Evolutionary conservation across 2,329 filamentous ascomycete species (phyloP), one percentile per base, ranked within the genome.

Genomic region (Clarireedia monteithiana): DNA sequence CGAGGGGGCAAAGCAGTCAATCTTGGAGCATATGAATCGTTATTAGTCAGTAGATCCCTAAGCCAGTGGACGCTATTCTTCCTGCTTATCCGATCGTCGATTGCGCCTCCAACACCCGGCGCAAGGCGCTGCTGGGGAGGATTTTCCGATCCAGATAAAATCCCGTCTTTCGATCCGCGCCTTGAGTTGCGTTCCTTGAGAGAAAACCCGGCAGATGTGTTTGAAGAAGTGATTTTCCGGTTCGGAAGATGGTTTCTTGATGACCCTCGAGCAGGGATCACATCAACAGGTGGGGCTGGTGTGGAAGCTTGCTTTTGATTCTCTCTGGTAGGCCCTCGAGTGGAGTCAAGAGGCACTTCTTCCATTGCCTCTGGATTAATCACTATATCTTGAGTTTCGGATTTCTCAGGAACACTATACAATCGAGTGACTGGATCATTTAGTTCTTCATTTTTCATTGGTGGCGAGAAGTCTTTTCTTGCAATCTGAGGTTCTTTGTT

Each of bases 51-150:
- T 38, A 67, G 26, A 36, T 66, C 61, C 59, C 59, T 63, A 15
- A 67, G 58, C 66, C 66, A 68, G 30, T 64, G 58, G 40, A 67
- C 61, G 17, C 62, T 65, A 26, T 60, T 64, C 23, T 60, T 62
- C 9, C 55, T 53, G 30, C 45, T 55, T 9, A 57, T 53, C 10
- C 57, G 61, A 7, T 59, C 58, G 6, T 58, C 52, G 4, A 55
- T 45, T 36, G 58, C 27, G 12, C 56, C 52, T 12, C 38, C 55
- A 39, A 47, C 24, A 52, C 30, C 53, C 27, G 14, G 44, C 10
- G 20, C 50, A 55, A 12, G 61, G 34, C 7, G 61, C 63, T 14
- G 53, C 53, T 27, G 55, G 57, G 9, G 57, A 60, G 5, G 61
- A 64, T 12, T 26, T 47, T 24, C 40, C 20, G 38, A 47, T n/a